Evolutionary conservation across 345 rosid genomes (phyloP).

Genomic region (Geranium rotundifolium): DNA sequence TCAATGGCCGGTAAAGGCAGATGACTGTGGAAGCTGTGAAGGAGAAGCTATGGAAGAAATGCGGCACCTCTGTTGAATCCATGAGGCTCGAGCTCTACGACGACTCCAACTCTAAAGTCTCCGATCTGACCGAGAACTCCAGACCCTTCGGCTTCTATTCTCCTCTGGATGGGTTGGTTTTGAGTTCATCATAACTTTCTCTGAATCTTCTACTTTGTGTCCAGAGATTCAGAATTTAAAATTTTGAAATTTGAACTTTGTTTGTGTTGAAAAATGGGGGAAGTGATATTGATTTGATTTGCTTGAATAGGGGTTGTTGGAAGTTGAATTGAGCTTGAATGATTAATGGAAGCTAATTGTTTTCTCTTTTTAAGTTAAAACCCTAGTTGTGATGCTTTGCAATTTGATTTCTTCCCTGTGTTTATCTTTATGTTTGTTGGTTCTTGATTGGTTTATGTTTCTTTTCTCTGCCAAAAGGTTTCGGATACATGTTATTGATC

Average conservation of each 20-base stretch:
- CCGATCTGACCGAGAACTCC: slow-evolving; percentile 37
- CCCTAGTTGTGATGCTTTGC: not conserved
- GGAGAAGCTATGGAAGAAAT: slow-evolving; percentile 87
- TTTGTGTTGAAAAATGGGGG: not conserved
- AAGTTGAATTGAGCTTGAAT: not conserved
- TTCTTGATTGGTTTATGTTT: not conserved
- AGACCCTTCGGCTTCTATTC: slow-evolving; percentile 70
- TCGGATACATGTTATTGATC: slow-evolving; percentile 66
- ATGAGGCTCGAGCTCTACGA: slow-evolving; percentile 81
- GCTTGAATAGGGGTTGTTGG: not conserved
- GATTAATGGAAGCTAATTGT: too few species aligned
- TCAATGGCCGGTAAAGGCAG: slow-evolving; percentile 6
- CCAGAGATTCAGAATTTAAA: not conserved
- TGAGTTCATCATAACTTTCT: not conserved
- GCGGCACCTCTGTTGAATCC: slow-evolving; percentile 62
- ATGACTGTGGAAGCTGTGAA: slow-evolving; percentile 71
- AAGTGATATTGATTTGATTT: not conserved
- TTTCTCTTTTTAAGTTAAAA: not conserved
- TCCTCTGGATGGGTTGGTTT: slow-evolving; percentile 62
- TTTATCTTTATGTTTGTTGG: not conserved
- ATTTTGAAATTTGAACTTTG: not conserved
- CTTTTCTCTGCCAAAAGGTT: slow-evolving; percentile 29
- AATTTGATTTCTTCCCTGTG: not conserved
- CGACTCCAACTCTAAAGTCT: slow-evolving; percentile 50
- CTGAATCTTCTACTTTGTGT: not conserved